phyloP scores from a whole-genome alignment of 2,329 filamentous ascomycete species.

The Cyclaneusma minus region DNA sequence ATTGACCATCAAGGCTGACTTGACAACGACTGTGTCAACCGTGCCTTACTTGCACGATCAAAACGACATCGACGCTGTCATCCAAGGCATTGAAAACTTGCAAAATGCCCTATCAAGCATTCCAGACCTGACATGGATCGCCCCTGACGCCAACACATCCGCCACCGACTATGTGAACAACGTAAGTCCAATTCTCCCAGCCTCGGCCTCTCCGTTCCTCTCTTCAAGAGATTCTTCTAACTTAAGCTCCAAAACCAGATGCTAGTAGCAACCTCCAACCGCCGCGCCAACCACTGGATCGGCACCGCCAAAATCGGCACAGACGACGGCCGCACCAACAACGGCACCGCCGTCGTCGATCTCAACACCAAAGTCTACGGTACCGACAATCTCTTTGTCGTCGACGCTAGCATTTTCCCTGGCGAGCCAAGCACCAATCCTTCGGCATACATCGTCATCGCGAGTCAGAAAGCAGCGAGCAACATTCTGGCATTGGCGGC shows the following conservation, averaged over 20 bases:
- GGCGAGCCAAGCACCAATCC: slow-evolving; percentile 56
- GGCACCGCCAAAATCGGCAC: slow-evolving; percentile 44
- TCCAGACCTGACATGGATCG: slow-evolving; percentile 36
- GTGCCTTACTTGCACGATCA: slow-evolving; percentile 45
- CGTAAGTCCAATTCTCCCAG: too few relatives aligned
- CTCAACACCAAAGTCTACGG: slow-evolving; percentile 48
- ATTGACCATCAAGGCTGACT: slow-evolving; percentile 40
- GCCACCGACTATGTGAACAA: slow-evolving; percentile 40
- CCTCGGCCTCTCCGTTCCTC: too few relatives aligned
- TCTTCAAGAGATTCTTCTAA: too few relatives aligned
- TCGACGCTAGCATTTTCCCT: slow-evolving; percentile 55
- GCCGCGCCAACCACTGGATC: slow-evolving; percentile 36
- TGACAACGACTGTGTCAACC: slow-evolving; percentile 42
- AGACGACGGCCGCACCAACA: slow-evolving; percentile 33
- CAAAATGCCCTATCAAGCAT: slow-evolving; percentile 36
- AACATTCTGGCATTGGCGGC: slow-evolving; percentile 27
- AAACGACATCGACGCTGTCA: slow-evolving; percentile 35
- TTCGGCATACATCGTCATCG: slow-evolving; percentile 46
- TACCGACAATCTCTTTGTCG: slow-evolving; percentile 52
- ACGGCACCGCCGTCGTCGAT: slow-evolving; percentile 45
- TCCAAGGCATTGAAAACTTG: slow-evolving; percentile 45
- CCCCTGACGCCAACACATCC: slow-evolving; percentile 33
- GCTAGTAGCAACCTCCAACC: slow-evolving; percentile 23
- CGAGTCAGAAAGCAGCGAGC: slow-evolving; percentile 42
- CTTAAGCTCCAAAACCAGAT: too few relatives aligned